A percentile compares a stretch with the other conserved stretches of the same genome.
Evolutionary conservation across 1,284 basidiomycete genomes (phyloP).

Genomic region (Filobasidium uniguttulatum): DNA sequence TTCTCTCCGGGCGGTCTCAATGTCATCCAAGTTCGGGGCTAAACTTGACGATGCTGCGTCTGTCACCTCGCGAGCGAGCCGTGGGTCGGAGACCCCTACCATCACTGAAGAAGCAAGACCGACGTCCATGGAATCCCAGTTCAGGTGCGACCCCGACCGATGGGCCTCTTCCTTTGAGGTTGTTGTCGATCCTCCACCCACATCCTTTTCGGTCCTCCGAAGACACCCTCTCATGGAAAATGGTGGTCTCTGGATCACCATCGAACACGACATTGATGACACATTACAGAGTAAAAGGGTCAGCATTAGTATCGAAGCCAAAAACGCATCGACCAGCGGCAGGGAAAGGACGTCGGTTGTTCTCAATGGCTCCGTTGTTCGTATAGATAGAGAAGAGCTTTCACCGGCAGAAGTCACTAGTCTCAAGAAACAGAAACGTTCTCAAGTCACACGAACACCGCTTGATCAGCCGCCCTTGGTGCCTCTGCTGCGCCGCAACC

Average conservation of each 20-base stretch:
- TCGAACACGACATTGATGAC: conserved; percentile 64
- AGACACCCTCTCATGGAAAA: conserved; percentile 74
- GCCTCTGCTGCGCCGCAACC: conserved; percentile 46
- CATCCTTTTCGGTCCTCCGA: conserved; percentile 64
- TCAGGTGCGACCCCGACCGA: conserved; percentile 80
- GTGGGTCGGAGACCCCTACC: background rate
- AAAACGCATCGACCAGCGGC: conserved; percentile 43
- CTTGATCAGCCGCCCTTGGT: conserved; percentile 80
- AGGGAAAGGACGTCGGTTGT: conserved; percentile 59
- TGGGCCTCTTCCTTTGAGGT: conserved; percentile 82
- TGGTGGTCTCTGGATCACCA: conserved; percentile 90
- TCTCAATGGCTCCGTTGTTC: conserved; percentile 76
- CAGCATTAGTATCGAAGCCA: background rate
- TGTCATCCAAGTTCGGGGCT: conserved; percentile 16
- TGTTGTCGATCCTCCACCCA: conserved; percentile 86
- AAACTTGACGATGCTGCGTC: conserved; percentile 12
- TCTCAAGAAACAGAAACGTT: conserved; percentile 67
- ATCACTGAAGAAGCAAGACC: conserved; percentile 7
- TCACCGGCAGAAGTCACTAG: conserved; percentile 75
- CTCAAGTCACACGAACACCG: conserved; percentile 73
- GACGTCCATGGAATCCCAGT: conserved; percentile 73
- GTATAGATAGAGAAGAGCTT: conserved; percentile 83
- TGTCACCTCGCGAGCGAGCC: conserved; percentile 16
- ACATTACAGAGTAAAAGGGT: background rate
- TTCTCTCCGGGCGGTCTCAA: conserved; percentile 17